These are phyloP conservation scores for Martensiomyces pterosporus DNA, from an alignment of 192 early-diverging fungal species.

Conservation along the genomic window DNA sequence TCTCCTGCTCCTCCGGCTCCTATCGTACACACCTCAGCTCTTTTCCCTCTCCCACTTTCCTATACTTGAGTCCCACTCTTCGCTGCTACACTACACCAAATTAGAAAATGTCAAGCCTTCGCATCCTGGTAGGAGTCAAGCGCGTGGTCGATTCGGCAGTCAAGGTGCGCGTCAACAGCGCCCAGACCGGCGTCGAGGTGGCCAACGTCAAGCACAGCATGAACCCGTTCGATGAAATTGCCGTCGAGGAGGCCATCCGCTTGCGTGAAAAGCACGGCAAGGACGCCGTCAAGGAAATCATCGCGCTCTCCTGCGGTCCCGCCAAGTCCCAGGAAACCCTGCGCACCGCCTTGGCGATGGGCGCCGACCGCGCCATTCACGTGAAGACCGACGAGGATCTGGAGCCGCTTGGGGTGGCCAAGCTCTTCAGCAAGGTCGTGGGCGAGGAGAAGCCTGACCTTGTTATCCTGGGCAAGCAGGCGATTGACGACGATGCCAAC, in stretches of 20 bases:
- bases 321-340: slow-evolving; percentile 88
- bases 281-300: slow-evolving; percentile 64
- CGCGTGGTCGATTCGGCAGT: slow-evolving; percentile 97
- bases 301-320: slow-evolving; percentile 86
- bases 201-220: slow-evolving; percentile 94
- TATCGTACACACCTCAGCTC: no score
- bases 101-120: slow-evolving; percentile 51
- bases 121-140: slow-evolving; percentile 91
- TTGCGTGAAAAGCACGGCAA: slow-evolving; percentile 81
- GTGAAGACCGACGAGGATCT: slow-evolving; percentile 79
- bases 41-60: no score
- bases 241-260: slow-evolving; percentile 92
- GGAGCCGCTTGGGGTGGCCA: slow-evolving; percentile 88
- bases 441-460: slow-evolving; percentile 90
- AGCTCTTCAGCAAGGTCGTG: slow-evolving; percentile 83
- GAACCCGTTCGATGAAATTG: slow-evolving; percentile 99
- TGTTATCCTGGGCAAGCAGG: slow-evolving; percentile 97
- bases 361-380: slow-evolving; percentile 92
- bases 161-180: slow-evolving; percentile 93
- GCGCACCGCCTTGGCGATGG: slow-evolving; percentile 96
- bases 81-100: no score
- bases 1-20: no score
- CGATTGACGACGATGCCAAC: slow-evolving; percentile 96
- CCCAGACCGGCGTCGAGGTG: slow-evolving; percentile 85
- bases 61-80: no score